phyloP scores from a whole-genome alignment of 495 filamentous ascomycete species.

The Neurospora sp. region DNA sequence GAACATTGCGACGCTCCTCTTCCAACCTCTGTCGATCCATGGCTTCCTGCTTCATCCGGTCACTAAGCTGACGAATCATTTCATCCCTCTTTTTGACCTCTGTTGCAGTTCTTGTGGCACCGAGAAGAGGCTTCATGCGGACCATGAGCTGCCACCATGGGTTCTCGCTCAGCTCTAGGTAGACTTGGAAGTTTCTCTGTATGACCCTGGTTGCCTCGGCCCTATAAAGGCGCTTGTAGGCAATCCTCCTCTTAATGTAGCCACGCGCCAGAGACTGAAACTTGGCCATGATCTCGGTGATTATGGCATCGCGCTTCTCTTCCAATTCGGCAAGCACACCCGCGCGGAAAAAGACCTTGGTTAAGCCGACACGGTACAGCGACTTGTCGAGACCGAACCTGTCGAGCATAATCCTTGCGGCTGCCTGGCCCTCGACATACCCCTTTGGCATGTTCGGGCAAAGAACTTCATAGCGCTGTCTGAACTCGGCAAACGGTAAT shows the following conservation, averaged over 20 bases:
- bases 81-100: slow-evolving; percentile 94
- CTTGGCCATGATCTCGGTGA: slow-evolving; percentile 82
- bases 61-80: slow-evolving; percentile 75
- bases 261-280: slow-evolving; percentile 90
- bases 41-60: slow-evolving; percentile 68
- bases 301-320: slow-evolving; percentile 85
- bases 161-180: slow-evolving; percentile 76
- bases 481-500: slow-evolving; percentile 84
- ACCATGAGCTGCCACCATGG: slow-evolving; percentile 97
- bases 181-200: slow-evolving; percentile 83
- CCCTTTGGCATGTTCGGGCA: slow-evolving; percentile 82
- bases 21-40: slow-evolving; percentile 71
- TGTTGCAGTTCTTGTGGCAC: slow-evolving; percentile 77
- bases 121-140: slow-evolving; percentile 90
- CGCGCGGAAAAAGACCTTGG: slow-evolving; percentile 97
- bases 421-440: slow-evolving; percentile 81
- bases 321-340: slow-evolving; percentile 95
- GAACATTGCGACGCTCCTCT: slow-evolving; percentile 80
- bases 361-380: slow-evolving; percentile 86
- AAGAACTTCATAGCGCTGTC: slow-evolving; percentile 94
- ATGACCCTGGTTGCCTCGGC: slow-evolving; percentile 93
- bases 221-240: slow-evolving; percentile 84
- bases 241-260: slow-evolving; percentile 76
- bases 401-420: slow-evolving; percentile 77
- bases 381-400: slow-evolving; percentile 74